Conservation (phyloP, 176 grass and related monocot genomes). For the Juncus effusus region DNA sequence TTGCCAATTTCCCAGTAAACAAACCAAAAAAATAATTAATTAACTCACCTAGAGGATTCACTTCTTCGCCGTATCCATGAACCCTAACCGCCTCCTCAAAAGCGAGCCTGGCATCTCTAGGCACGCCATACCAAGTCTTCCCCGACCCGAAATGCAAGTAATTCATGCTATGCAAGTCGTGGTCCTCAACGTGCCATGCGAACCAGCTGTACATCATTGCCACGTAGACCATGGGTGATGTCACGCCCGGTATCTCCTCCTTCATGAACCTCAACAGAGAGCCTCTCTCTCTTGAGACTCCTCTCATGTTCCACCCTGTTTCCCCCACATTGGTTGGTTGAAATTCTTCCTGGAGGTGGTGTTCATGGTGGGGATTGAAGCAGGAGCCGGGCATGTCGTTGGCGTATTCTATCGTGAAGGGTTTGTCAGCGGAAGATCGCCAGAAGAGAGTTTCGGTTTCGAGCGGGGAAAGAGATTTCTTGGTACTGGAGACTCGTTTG, state of each 20-base stretch:
- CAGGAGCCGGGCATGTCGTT: slow-evolving; percentile 98
- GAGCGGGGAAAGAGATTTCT: slow-evolving; percentile 45
- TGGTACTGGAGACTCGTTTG: slow-evolving; percentile 28
- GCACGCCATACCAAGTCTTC: slow-evolving; percentile 98
- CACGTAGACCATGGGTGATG: slow-evolving; percentile 95
- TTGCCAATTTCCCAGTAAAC: not conserved
- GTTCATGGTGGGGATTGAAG: slow-evolving; percentile 38
- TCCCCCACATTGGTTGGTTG: slow-evolving; percentile 66
- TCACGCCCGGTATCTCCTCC: slow-evolving; percentile 87
- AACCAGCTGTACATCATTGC: slow-evolving; percentile 99
- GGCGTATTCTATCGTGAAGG: slow-evolving; percentile 87
- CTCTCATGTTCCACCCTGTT: slow-evolving; percentile 92
- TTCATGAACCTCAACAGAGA: slow-evolving; percentile 83
- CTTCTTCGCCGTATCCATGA: slow-evolving; percentile 81
- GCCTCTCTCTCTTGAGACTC: slow-evolving; percentile 63
- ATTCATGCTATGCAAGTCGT: slow-evolving; percentile 97
- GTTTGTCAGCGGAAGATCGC: slow-evolving; percentile 73
- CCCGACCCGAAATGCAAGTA: slow-evolving; percentile 79
- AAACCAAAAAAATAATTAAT: slow-evolving; percentile 7
- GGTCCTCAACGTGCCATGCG: slow-evolving; percentile 98
- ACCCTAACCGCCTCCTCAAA: slow-evolving; percentile 85
- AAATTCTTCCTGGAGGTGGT: slow-evolving; percentile 13
- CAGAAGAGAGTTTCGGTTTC: slow-evolving; percentile 87
- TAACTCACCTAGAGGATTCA: slow-evolving; percentile 85
- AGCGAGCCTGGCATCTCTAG: slow-evolving; percentile 76